A percentile compares a stretch with the other conserved stretches of the same genome.
These are phyloP conservation scores for Trypanosoma cruzi DNA, from an alignment of 208 protist species.

Conservation along the genomic window DNA sequence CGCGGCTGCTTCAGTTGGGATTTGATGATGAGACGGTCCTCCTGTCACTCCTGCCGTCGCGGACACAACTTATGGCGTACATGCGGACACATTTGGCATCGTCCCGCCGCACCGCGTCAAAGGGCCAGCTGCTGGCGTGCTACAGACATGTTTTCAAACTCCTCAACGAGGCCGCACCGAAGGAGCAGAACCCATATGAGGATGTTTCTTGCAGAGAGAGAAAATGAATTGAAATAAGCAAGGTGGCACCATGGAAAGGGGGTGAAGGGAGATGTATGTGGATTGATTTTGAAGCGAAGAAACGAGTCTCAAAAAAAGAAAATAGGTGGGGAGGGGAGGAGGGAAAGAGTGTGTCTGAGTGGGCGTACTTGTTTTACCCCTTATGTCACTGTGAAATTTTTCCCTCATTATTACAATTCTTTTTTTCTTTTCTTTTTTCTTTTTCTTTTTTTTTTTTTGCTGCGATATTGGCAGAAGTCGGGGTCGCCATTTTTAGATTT, in stretches of 20 bases:
- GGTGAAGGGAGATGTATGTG: too few relatives aligned
- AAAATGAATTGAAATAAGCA: too few relatives aligned
- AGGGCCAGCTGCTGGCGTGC: constrained; percentile 46
- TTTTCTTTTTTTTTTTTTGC: constrained; percentile 16
- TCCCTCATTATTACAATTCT: too few relatives aligned
- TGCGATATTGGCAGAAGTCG: not conserved
- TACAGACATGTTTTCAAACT: constrained; percentile 73
- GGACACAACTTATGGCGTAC: constrained; percentile 41
- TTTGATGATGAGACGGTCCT: constrained; percentile 70
- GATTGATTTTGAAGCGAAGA: too few relatives aligned
- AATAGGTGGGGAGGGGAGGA: too few relatives aligned
- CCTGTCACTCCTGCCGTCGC: constrained; percentile 41
- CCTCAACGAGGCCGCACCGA: constrained; percentile 62
- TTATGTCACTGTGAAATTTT: too few relatives aligned
- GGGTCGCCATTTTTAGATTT: not conserved
- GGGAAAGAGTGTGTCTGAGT: too few relatives aligned
- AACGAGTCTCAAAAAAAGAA: too few relatives aligned
- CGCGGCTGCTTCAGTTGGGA: constrained; percentile 39
- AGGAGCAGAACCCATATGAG: not conserved
- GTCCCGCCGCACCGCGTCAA: constrained; percentile 34
- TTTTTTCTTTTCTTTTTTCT: too few relatives aligned
- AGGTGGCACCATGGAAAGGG: too few relatives aligned
- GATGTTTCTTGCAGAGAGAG: not conserved
- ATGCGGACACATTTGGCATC: constrained; percentile 38
- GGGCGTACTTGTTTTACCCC: too few relatives aligned